Conservation (phyloP, 2,329 filamentous ascomycete genomes). For the Magnaporthiopsis poae region DNA sequence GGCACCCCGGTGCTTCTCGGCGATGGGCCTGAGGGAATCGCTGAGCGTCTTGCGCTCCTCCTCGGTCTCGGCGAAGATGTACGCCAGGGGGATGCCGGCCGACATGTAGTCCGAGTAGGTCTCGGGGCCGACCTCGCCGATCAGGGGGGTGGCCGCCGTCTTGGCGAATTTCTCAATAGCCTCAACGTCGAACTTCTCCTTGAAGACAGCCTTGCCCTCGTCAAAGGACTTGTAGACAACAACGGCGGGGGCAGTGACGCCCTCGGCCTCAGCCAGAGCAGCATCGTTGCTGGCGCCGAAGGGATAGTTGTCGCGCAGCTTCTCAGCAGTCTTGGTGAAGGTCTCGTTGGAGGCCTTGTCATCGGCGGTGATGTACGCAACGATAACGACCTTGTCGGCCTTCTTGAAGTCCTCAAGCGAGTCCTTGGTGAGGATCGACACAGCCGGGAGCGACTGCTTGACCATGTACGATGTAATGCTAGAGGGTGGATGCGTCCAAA, state of each 20-base stretch:
- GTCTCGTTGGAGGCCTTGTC: slow-evolving; percentile 82
- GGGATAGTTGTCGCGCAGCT: slow-evolving; percentile 79
- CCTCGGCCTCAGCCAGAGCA: slow-evolving; percentile 77
- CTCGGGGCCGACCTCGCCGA: slow-evolving; percentile 93
- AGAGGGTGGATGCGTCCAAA: not conserved
- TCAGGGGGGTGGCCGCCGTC: slow-evolving; percentile 73
- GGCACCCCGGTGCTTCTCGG: slow-evolving; percentile 82
- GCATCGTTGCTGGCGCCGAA: slow-evolving; percentile 83
- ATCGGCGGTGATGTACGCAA: slow-evolving; percentile 73
- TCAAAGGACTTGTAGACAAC: slow-evolving; percentile 97
- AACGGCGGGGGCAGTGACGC: slow-evolving; percentile 73
- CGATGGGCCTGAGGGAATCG: slow-evolving; percentile 71
- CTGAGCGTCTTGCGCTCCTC: slow-evolving; percentile 79
- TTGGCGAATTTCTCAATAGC: slow-evolving; percentile 76
- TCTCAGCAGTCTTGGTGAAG: slow-evolving; percentile 63
- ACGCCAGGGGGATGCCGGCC: slow-evolving; percentile 82
- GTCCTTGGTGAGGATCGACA: slow-evolving; percentile 71
- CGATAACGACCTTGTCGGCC: slow-evolving; percentile 88
- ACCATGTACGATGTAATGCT: slow-evolving; percentile 81
- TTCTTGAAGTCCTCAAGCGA: slow-evolving; percentile 94
- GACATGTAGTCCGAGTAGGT: slow-evolving; percentile 95
- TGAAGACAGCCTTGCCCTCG: slow-evolving; percentile 81
- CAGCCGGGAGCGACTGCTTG: slow-evolving; percentile 90
- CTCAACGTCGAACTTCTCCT: slow-evolving; percentile 70
- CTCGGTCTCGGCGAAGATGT: slow-evolving; percentile 87